A percentile compares a stretch with the other conserved stretches of the same genome.
These are phyloP conservation scores for Lonicera japonica DNA, from an alignment of 129 eudicot species.

Conservation along the genomic window DNA sequence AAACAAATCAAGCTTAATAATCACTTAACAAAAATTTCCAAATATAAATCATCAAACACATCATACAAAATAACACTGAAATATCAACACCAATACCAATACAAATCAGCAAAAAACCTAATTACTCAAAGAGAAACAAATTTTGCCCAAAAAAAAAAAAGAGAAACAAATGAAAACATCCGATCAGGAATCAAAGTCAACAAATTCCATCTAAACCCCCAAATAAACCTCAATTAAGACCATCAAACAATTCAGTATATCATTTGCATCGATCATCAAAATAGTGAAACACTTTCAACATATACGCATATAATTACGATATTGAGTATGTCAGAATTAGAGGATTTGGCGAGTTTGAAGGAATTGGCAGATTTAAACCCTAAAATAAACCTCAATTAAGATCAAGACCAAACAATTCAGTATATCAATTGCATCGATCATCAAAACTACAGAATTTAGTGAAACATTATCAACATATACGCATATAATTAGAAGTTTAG, in stretches of 20 bases:
- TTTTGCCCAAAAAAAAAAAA: no score
- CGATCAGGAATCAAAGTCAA: neutral
- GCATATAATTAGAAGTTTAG: no score
- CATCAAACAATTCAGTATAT: neutral
- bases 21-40: no score
- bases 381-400: neutral
- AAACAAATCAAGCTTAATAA: no score
- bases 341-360: conserved; percentile 83
- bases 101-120: neutral
- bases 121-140: no score
- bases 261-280: conserved; percentile 2
- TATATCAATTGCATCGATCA: neutral
- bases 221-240: neutral
- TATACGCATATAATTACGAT: no score
- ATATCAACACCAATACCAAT: neutral
- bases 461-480: no score
- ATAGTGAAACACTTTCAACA: no score
- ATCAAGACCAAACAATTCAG: neutral
- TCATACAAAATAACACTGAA: no score
- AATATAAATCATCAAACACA: no score
- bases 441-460: neutral
- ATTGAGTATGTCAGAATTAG: conserved; percentile 16
- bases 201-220: no score
- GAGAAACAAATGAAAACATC: neutral
- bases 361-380: conserved; percentile 65